A percentile compares a stretch with the other conserved stretches of the same genome.
phyloP scores from a whole-genome alignment of 2,329 filamentous ascomycete genomes.

The Epichloe baconii region DNA sequence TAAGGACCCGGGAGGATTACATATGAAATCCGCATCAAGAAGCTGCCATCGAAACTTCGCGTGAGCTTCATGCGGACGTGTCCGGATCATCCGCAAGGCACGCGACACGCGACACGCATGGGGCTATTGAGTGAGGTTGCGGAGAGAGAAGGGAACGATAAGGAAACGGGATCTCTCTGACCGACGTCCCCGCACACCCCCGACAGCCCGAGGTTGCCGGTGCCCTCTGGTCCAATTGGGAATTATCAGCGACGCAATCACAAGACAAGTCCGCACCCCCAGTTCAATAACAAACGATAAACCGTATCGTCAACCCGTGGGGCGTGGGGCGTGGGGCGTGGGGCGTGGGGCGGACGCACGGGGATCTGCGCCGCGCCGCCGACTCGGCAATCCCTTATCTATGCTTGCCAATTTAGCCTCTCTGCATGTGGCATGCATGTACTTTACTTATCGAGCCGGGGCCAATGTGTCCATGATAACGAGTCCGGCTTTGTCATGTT shows the following conservation, averaged over 20 bases:
- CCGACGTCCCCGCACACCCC: background rate
- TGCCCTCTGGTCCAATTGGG: background rate
- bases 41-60: background rate
- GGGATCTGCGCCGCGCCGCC: slow-evolving; percentile 2
- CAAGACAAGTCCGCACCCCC: background rate
- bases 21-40: background rate
- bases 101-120: too few relatives aligned
- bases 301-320: too few relatives aligned
- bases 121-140: too few relatives aligned
- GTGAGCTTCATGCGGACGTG: background rate
- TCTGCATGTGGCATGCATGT: background rate
- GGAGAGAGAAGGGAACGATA: too few relatives aligned
- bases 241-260: too few relatives aligned
- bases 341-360: too few relatives aligned
- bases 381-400: slow-evolving; percentile 3
- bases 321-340: too few relatives aligned
- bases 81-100: background rate
- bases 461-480: background rate
- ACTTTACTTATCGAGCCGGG: background rate
- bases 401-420: background rate
- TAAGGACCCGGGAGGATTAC: too few relatives aligned
- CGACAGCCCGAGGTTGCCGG: background rate
- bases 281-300: too few relatives aligned
- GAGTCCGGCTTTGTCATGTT: background rate
- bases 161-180: too few relatives aligned